Percentiles rank a stretch among this genome's conserved stretches.
Evolutionary conservation across 2,329 filamentous ascomycete species (phyloP).

Genomic region (Aspergillus persii): DNA sequence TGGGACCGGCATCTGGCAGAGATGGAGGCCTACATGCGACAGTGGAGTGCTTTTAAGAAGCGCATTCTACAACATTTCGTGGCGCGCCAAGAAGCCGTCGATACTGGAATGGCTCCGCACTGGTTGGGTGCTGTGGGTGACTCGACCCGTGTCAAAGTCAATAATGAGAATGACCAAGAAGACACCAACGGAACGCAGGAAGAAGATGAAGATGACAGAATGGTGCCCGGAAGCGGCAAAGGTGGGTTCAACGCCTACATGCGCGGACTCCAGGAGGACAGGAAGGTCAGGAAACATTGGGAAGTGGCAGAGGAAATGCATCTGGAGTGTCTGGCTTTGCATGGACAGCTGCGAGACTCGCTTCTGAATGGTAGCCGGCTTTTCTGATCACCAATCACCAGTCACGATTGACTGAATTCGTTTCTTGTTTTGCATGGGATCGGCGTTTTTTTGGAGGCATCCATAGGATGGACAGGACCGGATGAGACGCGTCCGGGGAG

Average conservation of each 20-base stretch:
- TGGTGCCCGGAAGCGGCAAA: conserved; percentile 31
- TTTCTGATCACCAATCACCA: conserved; percentile 6
- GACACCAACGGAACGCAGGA: conserved; percentile 10
- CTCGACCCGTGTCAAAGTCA: conserved; percentile 31
- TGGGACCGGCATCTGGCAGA: conserved; percentile 53
- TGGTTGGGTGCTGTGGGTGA: conserved; percentile 57
- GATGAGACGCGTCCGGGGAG: background rate
- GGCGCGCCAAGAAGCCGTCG: conserved; percentile 49
- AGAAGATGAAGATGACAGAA: conserved; percentile 28
- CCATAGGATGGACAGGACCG: background rate
- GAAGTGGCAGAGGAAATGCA: conserved; percentile 48
- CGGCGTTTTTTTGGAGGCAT: background rate
- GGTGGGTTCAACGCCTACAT: conserved; percentile 47
- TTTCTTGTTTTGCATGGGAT: background rate
- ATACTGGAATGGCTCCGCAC: conserved; percentile 43
- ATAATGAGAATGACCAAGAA: conserved; percentile 25
- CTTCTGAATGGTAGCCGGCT: conserved; percentile 35
- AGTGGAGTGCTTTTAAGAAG: conserved; percentile 56
- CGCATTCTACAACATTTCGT: conserved; percentile 57
- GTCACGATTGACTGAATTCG: background rate
- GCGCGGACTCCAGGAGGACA: conserved; percentile 46
- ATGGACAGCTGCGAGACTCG: conserved; percentile 41
- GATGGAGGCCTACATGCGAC: conserved; percentile 56
- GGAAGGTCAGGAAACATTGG: conserved; percentile 47
- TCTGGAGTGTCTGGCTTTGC: conserved; percentile 40